phyloP scores from a whole-genome alignment of 2,329 filamentous ascomycete species.

The Penicillium digitatum region DNA sequence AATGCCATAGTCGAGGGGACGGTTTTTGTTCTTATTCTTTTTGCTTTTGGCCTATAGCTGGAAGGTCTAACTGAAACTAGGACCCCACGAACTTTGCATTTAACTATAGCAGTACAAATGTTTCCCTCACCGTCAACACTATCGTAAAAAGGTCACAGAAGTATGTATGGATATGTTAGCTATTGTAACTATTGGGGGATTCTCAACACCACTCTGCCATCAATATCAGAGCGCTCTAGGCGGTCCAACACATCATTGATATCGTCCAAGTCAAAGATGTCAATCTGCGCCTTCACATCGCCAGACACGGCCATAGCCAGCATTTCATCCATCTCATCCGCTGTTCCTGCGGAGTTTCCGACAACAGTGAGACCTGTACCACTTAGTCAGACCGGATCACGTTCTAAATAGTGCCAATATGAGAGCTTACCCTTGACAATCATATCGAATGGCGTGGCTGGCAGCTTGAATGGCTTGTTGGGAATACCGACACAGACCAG shows the following conservation, averaged over 20 bases:
- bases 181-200: constrained; percentile 24
- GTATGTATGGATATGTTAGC: background rate
- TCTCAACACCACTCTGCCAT: constrained; percentile 37
- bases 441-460: constrained; percentile 48
- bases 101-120: too few relatives aligned
- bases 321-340: constrained; percentile 46
- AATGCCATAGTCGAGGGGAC: constrained; percentile 17
- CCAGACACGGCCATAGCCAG: constrained; percentile 43
- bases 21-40: too few relatives aligned
- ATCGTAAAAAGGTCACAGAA: background rate
- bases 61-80: background rate
- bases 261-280: constrained; percentile 35
- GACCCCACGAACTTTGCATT: background rate
- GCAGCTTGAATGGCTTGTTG: constrained; percentile 42
- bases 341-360: constrained; percentile 46
- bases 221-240: constrained; percentile 37
- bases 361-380: constrained; percentile 42
- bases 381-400: background rate
- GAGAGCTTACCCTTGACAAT: constrained; percentile 41
- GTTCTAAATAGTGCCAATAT: too few relatives aligned
- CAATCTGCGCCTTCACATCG: constrained; percentile 38
- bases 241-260: constrained; percentile 36
- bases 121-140: too few relatives aligned
- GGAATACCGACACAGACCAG: constrained; percentile 49
- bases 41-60: background rate